phyloP scores from a whole-genome alignment of 495 filamentous ascomycete genomes.

The Neurospora africana region DNA sequence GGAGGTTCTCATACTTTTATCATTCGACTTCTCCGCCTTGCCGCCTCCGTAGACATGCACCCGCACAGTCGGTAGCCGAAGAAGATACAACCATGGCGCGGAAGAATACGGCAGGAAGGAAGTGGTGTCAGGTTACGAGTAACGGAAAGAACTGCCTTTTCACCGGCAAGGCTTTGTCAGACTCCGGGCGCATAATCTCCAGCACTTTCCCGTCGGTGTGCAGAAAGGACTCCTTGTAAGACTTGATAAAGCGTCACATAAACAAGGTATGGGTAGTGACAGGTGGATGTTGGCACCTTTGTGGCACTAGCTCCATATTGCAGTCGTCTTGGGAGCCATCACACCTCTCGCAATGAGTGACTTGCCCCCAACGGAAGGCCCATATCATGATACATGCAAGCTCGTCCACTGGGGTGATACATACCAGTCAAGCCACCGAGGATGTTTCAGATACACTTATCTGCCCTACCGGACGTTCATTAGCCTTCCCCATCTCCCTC shows the following conservation, averaged over 20 bases:
- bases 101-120: background rate
- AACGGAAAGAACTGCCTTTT: background rate
- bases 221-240: background rate
- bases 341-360: background rate
- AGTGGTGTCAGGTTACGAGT: background rate
- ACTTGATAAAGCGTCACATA: background rate
- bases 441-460: background rate
- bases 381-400: background rate
- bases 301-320: background rate
- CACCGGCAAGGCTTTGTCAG: background rate
- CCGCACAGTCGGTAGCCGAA: background rate
- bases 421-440: background rate
- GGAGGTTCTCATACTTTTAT: background rate
- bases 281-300: background rate
- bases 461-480: background rate
- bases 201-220: background rate
- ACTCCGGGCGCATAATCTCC: background rate
- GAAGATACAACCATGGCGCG: background rate
- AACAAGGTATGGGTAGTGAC: background rate
- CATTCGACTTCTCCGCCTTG: background rate
- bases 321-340: background rate
- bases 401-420: background rate
- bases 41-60: background rate
- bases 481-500: background rate
- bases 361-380: background rate